Conservation (phyloP, 495 filamentous ascomycete genomes). For the Tuber aestivum region DNA sequence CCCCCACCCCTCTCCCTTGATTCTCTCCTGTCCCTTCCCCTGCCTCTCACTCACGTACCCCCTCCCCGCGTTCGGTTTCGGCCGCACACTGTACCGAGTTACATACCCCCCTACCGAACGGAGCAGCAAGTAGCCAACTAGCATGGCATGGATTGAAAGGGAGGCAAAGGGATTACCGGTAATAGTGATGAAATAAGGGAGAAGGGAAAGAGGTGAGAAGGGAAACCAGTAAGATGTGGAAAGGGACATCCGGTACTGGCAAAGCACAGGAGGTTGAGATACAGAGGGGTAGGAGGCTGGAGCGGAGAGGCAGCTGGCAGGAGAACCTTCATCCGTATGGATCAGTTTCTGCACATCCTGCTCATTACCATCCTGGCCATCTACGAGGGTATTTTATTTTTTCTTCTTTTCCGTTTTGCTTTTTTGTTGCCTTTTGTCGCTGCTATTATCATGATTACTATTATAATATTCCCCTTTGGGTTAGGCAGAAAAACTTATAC, state of each 20-base stretch:
- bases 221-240: not conserved
- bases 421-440: slow-evolving; percentile 3
- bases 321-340: not conserved
- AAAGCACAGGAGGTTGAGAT: not conserved
- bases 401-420: not conserved
- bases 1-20: not conserved
- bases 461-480: not conserved
- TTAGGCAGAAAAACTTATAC: not conserved
- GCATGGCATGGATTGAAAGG: slow-evolving; percentile 2
- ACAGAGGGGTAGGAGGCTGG: not conserved
- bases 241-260: slow-evolving; percentile 1
- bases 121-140: not conserved
- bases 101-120: not conserved
- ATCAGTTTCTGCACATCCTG: not conserved
- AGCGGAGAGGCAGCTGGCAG: not conserved
- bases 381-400: not conserved
- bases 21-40: slow-evolving; percentile 7
- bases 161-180: not conserved
- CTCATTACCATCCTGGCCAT: not conserved
- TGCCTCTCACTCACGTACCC: slow-evolving; percentile 11
- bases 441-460: not conserved
- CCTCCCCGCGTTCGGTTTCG: slow-evolving; percentile 39
- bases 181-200: not conserved
- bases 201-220: not conserved
- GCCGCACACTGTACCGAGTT: slow-evolving; percentile 20